Evolutionary conservation across 2,329 filamentous ascomycete species (phyloP).

Genomic region (Apiospora kogelbergensis): DNA sequence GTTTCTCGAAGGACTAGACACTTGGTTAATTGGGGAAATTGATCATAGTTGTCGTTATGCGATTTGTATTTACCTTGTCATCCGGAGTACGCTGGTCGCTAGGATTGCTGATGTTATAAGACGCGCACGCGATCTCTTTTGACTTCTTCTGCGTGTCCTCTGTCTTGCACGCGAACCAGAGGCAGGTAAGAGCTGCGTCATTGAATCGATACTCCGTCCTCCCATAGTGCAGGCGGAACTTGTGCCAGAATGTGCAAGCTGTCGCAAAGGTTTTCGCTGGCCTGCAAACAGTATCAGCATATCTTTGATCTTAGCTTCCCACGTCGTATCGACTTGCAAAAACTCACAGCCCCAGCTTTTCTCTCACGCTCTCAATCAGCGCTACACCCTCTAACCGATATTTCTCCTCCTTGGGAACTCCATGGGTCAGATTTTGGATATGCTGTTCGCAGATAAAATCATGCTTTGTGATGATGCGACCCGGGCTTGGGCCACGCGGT

Average conservation of each 20-base stretch:
- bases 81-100: conserved; percentile 73
- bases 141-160: conserved; percentile 98
- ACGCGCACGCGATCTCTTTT: conserved; percentile 85
- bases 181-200: conserved; percentile 82
- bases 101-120: conserved; percentile 77
- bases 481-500: not conserved
- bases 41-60: not conserved
- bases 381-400: conserved; percentile 81
- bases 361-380: conserved; percentile 83
- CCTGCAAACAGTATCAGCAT: conserved; percentile 40
- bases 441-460: conserved; percentile 9
- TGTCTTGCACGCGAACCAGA: conserved; percentile 94
- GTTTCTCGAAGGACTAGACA: conserved; percentile 71
- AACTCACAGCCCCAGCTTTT: conserved; percentile 73
- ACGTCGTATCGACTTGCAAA: not conserved
- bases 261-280: conserved; percentile 92
- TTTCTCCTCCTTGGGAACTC: conserved; percentile 1
- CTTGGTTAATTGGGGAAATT: not conserved
- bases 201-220: conserved; percentile 82
- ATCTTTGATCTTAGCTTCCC: conserved; percentile 13
- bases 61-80: conserved; percentile 62
- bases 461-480: conserved; percentile 7
- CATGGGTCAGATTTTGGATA: not conserved
- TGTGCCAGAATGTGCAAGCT: conserved; percentile 89
- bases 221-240: conserved; percentile 83